Evolutionary conservation across 163 green algal genomes (phyloP), one percentile per base, ranked within the genome.

Genomic region (Dunaliella salina): DNA sequence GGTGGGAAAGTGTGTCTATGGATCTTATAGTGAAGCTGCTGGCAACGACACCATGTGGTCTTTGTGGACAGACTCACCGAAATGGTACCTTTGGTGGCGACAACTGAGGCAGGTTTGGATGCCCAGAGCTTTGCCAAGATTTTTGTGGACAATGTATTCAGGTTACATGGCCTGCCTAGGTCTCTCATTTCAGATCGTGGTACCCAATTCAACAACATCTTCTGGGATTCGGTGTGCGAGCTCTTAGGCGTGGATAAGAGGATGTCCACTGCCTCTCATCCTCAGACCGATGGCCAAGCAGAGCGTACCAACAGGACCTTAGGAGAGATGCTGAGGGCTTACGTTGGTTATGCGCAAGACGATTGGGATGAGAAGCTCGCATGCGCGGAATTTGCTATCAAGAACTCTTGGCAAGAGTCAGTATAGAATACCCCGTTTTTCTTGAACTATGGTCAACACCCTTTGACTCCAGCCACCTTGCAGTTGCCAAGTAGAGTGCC

Each of bases 231-330:
- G 15, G 71, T 80, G 71, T 80, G 71, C 22, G 26, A 33, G 22
- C 15, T 80, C 26, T 33, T 83, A 18, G 83, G 83, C 40, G 83
- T 72, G 22, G 30, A 85, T 13, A 63, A 72, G 11, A 83, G 80
- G 25, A 69, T 88, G 40, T 81, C 35, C 50, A 80, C 80, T 46
- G 85, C 87, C n/a, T 84, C 85, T 81, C 81, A 92, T 83, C 86
- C 85, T 78, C 89, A 91, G 63, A 90, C 84, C 0, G 89, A 92
- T 87, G 89, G 89, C 13, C 88, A 89, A 75, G 90, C 88, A 0
- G 90, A 93, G 78, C 78, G 85, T 1, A 84, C 84, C 11, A 91
- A 91, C 46, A 80, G 86, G 1, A 87, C 85, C 30, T 59, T 93
- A 33, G 85, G 90, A 79, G 80, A 90, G n/a, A 88, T 89, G 71